Percentiles rank a stretch among this genome's conserved stretches.
These are phyloP conservation scores for Rhodotorula graminis DNA, from an alignment of 768 basidiomycete genomes.

Conservation along the genomic window DNA sequence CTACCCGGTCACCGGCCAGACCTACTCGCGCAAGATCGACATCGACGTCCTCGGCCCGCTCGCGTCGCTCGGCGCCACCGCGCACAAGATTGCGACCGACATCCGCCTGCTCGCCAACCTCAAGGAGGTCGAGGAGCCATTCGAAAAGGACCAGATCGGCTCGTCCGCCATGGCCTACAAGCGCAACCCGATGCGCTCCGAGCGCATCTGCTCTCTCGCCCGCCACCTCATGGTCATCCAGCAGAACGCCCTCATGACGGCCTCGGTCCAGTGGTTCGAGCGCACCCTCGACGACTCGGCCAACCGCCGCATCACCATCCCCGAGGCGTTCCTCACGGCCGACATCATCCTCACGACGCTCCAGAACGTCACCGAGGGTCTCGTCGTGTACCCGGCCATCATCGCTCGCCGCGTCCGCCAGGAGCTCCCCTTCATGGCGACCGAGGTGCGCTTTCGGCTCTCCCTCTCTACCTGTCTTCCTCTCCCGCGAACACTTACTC, in stretches of 20 bases:
- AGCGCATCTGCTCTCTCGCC: slow-evolving; percentile 93
- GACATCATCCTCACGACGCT: slow-evolving; percentile 93
- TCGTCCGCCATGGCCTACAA: slow-evolving; percentile 95
- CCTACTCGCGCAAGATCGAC: slow-evolving; percentile 97
- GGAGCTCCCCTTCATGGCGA: slow-evolving; percentile 99
- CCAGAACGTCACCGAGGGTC: slow-evolving; percentile 92
- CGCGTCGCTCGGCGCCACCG: slow-evolving; percentile 82
- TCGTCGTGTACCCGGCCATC: slow-evolving; percentile 98
- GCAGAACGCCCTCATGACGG: slow-evolving; percentile 92
- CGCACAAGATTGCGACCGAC: slow-evolving; percentile 96
- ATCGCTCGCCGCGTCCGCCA: slow-evolving; percentile 86
- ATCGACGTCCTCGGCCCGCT: slow-evolving; percentile 84
- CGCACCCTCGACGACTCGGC: slow-evolving; percentile 97
- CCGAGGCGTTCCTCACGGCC: slow-evolving; percentile 93
- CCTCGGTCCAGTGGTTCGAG: slow-evolving; percentile 96
- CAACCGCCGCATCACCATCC: slow-evolving; percentile 90
- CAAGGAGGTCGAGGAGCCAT: slow-evolving; percentile 99
- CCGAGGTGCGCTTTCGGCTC: slow-evolving; percentile 54
- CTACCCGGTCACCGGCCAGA: slow-evolving; percentile 97
- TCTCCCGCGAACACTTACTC: not conserved
- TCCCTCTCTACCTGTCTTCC: no score
- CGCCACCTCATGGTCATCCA: slow-evolving; percentile 92
- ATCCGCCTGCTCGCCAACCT: slow-evolving; percentile 88
- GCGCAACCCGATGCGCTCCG: slow-evolving; percentile 97
- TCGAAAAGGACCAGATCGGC: slow-evolving; percentile 97